These are phyloP conservation scores for Rubia yunnanensis DNA, from an alignment of 257 asterid species.

Conservation along the genomic window DNA sequence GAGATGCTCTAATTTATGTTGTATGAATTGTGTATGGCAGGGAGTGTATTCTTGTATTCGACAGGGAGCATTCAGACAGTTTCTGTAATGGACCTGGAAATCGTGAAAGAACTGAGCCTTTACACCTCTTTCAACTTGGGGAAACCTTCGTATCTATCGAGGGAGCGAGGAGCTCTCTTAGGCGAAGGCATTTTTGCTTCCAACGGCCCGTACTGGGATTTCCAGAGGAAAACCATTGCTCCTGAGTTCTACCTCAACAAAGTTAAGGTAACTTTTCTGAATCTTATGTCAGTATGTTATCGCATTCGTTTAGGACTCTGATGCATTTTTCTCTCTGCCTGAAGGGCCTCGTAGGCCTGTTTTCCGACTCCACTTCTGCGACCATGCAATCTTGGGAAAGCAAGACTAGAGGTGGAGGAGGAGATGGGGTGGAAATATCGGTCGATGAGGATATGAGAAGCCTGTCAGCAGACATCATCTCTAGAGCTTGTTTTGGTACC, in stretches of 20 bases:
- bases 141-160: slow-evolving; percentile 54
- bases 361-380: slow-evolving; percentile 46
- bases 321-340: neutral
- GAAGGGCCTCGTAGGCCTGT: slow-evolving; percentile 48
- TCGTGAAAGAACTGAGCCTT: slow-evolving; percentile 45
- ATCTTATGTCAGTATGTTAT: neutral
- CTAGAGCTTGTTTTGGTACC: slow-evolving; percentile 74
- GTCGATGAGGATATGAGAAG: slow-evolving; percentile 52
- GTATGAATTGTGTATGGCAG: slow-evolving; percentile 32
- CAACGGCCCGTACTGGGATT: slow-evolving; percentile 59
- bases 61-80: slow-evolving; percentile 48
- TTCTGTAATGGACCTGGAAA: slow-evolving; percentile 39
- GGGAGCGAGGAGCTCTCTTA: slow-evolving; percentile 54
- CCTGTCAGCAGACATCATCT: slow-evolving; percentile 65
- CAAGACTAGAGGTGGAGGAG: slow-evolving; percentile 13
- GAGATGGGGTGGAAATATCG: slow-evolving; percentile 29
- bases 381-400: slow-evolving; percentile 51
- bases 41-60: slow-evolving; percentile 45
- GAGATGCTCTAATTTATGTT: neutral
- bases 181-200: slow-evolving; percentile 70
- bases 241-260: slow-evolving; percentile 59
- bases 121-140: slow-evolving; percentile 47
- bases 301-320: no score
- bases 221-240: slow-evolving; percentile 55
- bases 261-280: slow-evolving; percentile 41